phyloP scores from a whole-genome alignment of 768 basidiomycete species.

The Dentipellis sp. region DNA sequence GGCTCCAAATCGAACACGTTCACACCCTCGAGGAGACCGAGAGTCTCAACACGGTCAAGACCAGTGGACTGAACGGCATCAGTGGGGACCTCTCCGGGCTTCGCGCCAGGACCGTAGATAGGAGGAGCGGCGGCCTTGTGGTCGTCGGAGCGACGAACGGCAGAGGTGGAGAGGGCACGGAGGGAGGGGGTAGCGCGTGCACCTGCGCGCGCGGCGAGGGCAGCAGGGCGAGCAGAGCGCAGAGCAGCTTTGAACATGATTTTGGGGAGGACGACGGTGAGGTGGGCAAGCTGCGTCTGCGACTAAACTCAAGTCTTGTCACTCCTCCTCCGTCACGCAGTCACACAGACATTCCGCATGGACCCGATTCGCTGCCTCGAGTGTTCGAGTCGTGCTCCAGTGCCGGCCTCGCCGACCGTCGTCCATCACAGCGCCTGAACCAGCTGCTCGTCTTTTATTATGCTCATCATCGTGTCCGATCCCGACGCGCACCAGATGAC shows the following conservation, averaged over 20 bases:
- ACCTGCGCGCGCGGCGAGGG: slow-evolving; percentile 4
- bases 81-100: slow-evolving; percentile 68
- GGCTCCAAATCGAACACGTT: slow-evolving; percentile 86
- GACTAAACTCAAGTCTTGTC: neutral
- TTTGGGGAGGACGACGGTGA: slow-evolving; percentile 8
- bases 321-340: neutral
- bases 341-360: neutral
- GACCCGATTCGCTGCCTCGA: neutral
- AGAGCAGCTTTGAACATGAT: slow-evolving; percentile 23
- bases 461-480: too few species aligned
- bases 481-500: too few species aligned
- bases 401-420: neutral
- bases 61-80: slow-evolving; percentile 91
- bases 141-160: slow-evolving; percentile 42
- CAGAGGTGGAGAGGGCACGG: slow-evolving; percentile 53
- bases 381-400: neutral
- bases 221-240: slow-evolving; percentile 18
- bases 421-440: too few species aligned
- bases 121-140: slow-evolving; percentile 44
- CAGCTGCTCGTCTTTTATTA: too few species aligned
- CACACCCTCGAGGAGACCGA: slow-evolving; percentile 82
- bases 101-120: slow-evolving; percentile 64
- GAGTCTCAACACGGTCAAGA: slow-evolving; percentile 89
- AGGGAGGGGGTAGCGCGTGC: slow-evolving; percentile 14
- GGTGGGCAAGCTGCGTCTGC: neutral